Conservation (phyloP, 495 filamentous ascomycete species). For the Letharia lupina region DNA sequence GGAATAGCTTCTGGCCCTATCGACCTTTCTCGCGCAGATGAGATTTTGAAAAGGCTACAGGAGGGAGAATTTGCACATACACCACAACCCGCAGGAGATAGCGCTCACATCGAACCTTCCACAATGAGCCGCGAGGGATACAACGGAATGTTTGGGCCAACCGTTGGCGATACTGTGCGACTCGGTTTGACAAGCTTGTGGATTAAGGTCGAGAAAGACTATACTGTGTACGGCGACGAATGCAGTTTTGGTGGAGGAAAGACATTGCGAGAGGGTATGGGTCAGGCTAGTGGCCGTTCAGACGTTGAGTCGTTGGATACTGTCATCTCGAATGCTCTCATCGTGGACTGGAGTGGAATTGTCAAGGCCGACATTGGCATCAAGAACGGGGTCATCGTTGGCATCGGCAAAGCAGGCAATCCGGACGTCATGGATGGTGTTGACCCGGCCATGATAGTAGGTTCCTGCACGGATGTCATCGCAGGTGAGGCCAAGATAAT, state of each 20-base stretch:
- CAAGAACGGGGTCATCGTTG: constrained; percentile 78
- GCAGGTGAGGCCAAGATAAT: constrained; percentile 89
- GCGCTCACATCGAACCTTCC: constrained; percentile 46
- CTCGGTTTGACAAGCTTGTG: constrained; percentile 83
- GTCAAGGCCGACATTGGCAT: constrained; percentile 97
- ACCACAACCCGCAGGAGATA: constrained; percentile 53
- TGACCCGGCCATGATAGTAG: constrained; percentile 67
- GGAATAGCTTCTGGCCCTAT: constrained; percentile 63
- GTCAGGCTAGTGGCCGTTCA: constrained; percentile 69
- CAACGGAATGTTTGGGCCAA: constrained; percentile 85
- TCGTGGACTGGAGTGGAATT: constrained; percentile 88
- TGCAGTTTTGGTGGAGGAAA: constrained; percentile 95
- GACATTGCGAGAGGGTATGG: constrained; percentile 93
- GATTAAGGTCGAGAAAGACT: constrained; percentile 85
- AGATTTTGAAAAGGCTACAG: constrained; percentile 58
- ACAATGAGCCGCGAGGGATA: constrained; percentile 74
- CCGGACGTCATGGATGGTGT: constrained; percentile 95
- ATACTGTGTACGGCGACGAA: constrained; percentile 82
- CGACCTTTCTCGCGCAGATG: constrained; percentile 49
- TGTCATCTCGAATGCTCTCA: constrained; percentile 84
- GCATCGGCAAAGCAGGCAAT: constrained; percentile 93
- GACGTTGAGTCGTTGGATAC: constrained; percentile 71
- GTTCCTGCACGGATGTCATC: constrained; percentile 90
- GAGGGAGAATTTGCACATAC: constrained; percentile 68
- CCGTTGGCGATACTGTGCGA: constrained; percentile 72